Conservation (phyloP, 2,329 filamentous ascomycete genomes). For the Penicillium concentricum region DNA sequence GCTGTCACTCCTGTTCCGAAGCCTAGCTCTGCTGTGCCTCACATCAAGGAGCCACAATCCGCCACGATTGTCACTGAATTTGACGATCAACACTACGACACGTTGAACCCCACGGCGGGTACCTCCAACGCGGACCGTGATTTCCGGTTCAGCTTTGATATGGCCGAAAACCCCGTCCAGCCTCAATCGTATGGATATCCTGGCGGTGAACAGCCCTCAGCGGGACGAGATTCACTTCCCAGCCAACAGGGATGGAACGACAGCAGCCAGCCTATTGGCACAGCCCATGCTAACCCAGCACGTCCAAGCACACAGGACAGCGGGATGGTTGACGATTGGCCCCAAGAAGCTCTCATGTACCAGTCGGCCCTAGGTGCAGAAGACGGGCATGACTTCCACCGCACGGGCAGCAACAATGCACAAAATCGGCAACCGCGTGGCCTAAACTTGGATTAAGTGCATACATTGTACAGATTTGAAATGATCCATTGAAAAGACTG, state of each 20-base stretch:
- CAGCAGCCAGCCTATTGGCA: conserved; percentile 15
- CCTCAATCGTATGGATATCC: conserved; percentile 6
- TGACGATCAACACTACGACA: conserved; percentile 18
- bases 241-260: conserved; percentile 29
- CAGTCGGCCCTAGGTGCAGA: conserved; percentile 30
- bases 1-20: conserved; percentile 17
- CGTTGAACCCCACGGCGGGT: neutral
- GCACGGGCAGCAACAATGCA: conserved; percentile 21
- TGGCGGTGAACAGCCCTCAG: conserved; percentile 5
- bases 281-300: conserved; percentile 16
- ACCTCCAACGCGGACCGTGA: conserved; percentile 17
- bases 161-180: conserved; percentile 14
- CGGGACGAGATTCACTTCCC: conserved; percentile 31
- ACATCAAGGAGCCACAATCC: conserved; percentile 24
- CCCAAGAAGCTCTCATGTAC: conserved; percentile 43
- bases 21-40: conserved; percentile 18
- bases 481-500: neutral
- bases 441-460: conserved; percentile 6
- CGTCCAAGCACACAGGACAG: conserved; percentile 25
- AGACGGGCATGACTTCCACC: conserved; percentile 20
- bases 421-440: conserved; percentile 25
- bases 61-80: conserved; percentile 18
- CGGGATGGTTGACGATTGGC: conserved; percentile 35
- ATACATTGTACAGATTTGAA: neutral
- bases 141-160: conserved; percentile 36